Evolutionary conservation across 257 asterid genomes (phyloP), one percentile per base, ranked within the genome.

Genomic region (Apocynum venetum): DNA sequence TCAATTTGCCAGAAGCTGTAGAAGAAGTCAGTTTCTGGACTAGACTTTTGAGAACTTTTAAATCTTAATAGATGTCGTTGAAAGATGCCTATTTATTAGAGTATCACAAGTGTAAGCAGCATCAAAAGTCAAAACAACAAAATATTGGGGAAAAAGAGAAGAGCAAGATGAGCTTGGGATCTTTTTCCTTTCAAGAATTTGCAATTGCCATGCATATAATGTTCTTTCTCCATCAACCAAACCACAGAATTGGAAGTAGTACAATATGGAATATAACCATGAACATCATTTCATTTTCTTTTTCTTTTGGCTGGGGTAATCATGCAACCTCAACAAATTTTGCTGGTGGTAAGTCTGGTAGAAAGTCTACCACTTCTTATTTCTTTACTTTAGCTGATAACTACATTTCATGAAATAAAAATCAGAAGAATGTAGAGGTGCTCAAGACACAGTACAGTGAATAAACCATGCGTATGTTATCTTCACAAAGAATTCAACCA

Each of bases 11-110:
- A 25, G 79, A 80, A 51, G 80, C 75, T 35, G 71, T 44, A 6
- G 83, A 40, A 44, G 52, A 48, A 47, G 76, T 51, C 46, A 78
- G 93, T 38, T 56, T 77, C 19, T 87, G 93, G 91, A 75, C 82
- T 46, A 87, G 88, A 80, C 77, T 89, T 19, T n/a, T 73, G 3
- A 82, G 83, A 60, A 59, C 48, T 72, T 31, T 83, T 55, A 81
- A 74, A 71, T 77, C 74, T 8, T 51, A 72, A 75, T 77, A 81
- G 51, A 64, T 44, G 0, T 4, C 1, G 3, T 6, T 8, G 13
- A 41, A 40, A 41, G 51, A 6, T 67, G 72, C 25, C 73, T 20
- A 6, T 40, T 66, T 4, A 43, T 41, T 20, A 68, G 36, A 68
- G 20, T 43, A 43, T 48, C 1, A 5, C 15, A 19, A 43, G 25